Conservation (phyloP, 495 filamentous ascomycete genomes). For the Annulohypoxylon stygium region DNA sequence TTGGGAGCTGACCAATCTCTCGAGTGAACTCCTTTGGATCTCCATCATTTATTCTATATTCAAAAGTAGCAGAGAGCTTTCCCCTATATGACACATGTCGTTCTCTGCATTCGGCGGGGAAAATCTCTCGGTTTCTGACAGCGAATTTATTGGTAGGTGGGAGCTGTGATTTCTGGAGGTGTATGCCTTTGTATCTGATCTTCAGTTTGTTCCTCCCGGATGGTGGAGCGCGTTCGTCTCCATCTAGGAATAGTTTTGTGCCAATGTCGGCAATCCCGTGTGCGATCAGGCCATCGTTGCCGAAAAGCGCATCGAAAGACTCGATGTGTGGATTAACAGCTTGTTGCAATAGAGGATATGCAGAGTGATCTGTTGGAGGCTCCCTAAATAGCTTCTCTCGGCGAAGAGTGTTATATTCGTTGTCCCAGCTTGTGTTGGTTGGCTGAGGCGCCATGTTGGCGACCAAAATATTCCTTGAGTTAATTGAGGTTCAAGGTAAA, state of each 20-base stretch:
- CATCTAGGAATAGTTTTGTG: constrained; percentile 87
- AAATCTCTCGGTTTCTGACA: constrained; percentile 81
- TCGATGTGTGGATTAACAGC: constrained; percentile 91
- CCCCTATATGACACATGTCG: constrained; percentile 92
- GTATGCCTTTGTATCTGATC: constrained; percentile 80
- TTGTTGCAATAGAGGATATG: constrained; percentile 86
- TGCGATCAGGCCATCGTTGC: constrained; percentile 73
- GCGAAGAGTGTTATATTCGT: constrained; percentile 82
- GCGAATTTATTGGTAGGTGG: constrained; percentile 84
- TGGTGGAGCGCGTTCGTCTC: constrained; percentile 67
- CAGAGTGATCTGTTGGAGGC: constrained; percentile 86
- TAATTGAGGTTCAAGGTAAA: constrained; percentile 13
- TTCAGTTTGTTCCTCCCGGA: constrained; percentile 76
- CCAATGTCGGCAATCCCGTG: constrained; percentile 89
- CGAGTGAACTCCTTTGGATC: constrained; percentile 82
- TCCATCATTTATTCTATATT: constrained; percentile 87
- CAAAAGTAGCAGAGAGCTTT: constrained; percentile 81
- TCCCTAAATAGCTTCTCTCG: constrained; percentile 89
- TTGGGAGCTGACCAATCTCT: constrained; percentile 88
- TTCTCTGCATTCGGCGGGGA: constrained; percentile 94
- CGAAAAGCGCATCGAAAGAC: constrained; percentile 95
- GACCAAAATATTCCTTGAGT: constrained; percentile 21
- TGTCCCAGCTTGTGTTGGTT: constrained; percentile 78
- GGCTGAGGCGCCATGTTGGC: constrained; percentile 68
- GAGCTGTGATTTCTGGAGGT: constrained; percentile 79